Evolutionary conservation across 306 rosid species (phyloP).

Genomic region (Ceratonia siliqua): DNA sequence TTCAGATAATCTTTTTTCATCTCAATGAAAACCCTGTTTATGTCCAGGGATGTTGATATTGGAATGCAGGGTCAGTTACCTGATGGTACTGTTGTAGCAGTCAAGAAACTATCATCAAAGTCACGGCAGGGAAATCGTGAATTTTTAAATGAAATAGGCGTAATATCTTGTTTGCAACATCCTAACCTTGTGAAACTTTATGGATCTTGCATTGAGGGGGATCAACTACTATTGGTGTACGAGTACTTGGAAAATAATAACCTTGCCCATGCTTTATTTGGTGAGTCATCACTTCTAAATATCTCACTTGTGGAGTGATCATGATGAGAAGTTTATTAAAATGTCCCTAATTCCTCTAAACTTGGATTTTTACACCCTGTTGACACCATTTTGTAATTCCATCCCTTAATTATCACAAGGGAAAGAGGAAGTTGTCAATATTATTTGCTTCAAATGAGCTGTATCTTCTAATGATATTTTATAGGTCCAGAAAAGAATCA

Average conservation of each 20-base stretch:
- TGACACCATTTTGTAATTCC: not conserved
- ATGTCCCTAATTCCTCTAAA: not conserved
- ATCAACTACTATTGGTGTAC: slow-evolving; percentile 65
- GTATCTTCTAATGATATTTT: not conserved
- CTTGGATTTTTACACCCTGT: not conserved
- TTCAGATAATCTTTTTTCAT: not conserved
- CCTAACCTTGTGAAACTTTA: slow-evolving; percentile 80
- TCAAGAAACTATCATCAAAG: slow-evolving; percentile 70
- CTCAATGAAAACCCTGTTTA: slow-evolving; percentile 1
- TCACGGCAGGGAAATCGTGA: slow-evolving; percentile 80
- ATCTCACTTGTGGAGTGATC: slow-evolving; percentile 2
- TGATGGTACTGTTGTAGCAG: slow-evolving; percentile 68
- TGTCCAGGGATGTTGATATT: slow-evolving; percentile 21
- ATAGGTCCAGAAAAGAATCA: slow-evolving; percentile 40
- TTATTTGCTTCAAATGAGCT: not conserved
- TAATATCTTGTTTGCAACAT: slow-evolving; percentile 71
- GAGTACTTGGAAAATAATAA: slow-evolving; percentile 81
- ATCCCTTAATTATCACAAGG: not conserved
- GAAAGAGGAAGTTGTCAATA: not conserved
- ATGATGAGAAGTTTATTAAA: not conserved
- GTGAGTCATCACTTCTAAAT: slow-evolving; percentile 42
- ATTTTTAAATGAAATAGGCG: slow-evolving; percentile 74
- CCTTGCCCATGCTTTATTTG: slow-evolving; percentile 68
- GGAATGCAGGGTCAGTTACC: slow-evolving; percentile 60
- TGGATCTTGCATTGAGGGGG: slow-evolving; percentile 73